Evolutionary conservation across 1,284 basidiomycete species (phyloP).

Genomic region (Schizophyllum commune): DNA sequence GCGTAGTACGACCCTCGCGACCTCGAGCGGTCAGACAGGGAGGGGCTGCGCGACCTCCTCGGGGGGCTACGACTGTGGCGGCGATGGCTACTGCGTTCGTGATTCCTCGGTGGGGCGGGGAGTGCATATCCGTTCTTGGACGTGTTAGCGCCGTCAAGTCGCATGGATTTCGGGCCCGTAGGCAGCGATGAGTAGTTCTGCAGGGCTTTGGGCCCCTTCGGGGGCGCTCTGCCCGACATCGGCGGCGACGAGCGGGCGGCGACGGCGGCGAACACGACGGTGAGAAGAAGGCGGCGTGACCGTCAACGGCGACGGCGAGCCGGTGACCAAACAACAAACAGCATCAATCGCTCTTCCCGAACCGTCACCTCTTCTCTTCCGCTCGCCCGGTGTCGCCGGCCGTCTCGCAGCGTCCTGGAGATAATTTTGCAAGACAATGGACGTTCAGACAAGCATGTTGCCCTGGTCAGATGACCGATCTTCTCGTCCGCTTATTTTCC

Average conservation of each 20-base stretch:
- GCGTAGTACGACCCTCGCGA: background rate
- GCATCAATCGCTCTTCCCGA: background rate
- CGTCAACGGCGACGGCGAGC: background rate
- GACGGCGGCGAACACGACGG: slow-evolving; percentile 24
- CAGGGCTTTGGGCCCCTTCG: slow-evolving; percentile 62
- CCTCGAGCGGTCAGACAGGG: background rate
- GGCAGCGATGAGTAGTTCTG: slow-evolving; percentile 31
- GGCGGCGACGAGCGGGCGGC: slow-evolving; percentile 31
- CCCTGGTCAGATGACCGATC: no score
- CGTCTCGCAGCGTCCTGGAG: background rate
- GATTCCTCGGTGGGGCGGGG: slow-evolving; percentile 19
- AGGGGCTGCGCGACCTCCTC: background rate
- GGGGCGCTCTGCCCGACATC: slow-evolving; percentile 73
- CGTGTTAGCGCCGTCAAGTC: slow-evolving; percentile 5
- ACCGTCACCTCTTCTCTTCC: background rate
- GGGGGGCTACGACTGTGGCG: slow-evolving; percentile 11
- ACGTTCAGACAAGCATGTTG: no score
- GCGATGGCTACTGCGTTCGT: slow-evolving; percentile 18
- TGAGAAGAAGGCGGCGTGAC: background rate
- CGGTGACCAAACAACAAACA: background rate
- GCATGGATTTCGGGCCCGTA: slow-evolving; percentile 19
- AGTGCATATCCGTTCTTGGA: slow-evolving; percentile 6
- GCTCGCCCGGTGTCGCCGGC: no score
- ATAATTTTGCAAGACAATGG: background rate
- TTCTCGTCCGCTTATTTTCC: no score